A percentile compares a stretch with the other conserved stretches of the same genome.
Evolutionary conservation across 2,329 filamentous ascomycete genomes (phyloP).

Genomic region (Stachybotrys echinatus): DNA sequence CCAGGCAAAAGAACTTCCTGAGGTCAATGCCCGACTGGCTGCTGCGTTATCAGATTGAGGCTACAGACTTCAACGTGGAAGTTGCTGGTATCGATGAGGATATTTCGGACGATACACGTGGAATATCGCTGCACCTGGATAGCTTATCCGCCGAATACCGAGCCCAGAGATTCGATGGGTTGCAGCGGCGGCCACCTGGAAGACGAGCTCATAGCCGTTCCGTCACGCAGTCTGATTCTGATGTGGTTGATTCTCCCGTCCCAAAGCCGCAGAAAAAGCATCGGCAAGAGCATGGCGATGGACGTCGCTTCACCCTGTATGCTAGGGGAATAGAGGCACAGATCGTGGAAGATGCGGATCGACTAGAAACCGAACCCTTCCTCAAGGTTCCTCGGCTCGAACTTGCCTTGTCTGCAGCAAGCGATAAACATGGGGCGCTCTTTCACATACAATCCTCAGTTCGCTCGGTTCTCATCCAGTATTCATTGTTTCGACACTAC

Average conservation of each 20-base stretch:
- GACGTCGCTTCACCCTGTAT: slow-evolving; percentile 74
- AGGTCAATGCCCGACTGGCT: slow-evolving; percentile 81
- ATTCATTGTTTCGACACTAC: slow-evolving; percentile 92
- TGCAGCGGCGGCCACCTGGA: slow-evolving; percentile 53
- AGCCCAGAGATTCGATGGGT: slow-evolving; percentile 67
- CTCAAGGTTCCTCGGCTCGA: slow-evolving; percentile 83
- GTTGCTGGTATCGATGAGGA: slow-evolving; percentile 81
- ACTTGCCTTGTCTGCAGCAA: slow-evolving; percentile 75
- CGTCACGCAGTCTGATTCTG: slow-evolving; percentile 63
- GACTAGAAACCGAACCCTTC: slow-evolving; percentile 81
- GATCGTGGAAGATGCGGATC: slow-evolving; percentile 81
- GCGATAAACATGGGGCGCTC: slow-evolving; percentile 80
- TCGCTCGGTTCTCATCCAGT: slow-evolving; percentile 74
- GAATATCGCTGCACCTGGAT: slow-evolving; percentile 80
- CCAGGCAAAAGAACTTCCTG: slow-evolving; percentile 62
- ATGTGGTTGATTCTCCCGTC: slow-evolving; percentile 36
- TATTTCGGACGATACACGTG: slow-evolving; percentile 76
- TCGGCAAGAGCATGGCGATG: slow-evolving; percentile 60
- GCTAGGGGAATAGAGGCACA: slow-evolving; percentile 82
- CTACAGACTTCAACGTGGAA: slow-evolving; percentile 84
- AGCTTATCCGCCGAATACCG: slow-evolving; percentile 87
- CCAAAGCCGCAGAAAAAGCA: slow-evolving; percentile 42
- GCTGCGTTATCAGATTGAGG: slow-evolving; percentile 75
- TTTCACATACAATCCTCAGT: slow-evolving; percentile 82
- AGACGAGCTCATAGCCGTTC: slow-evolving; percentile 72